A percentile compares a stretch with the other conserved stretches of the same genome.
These are phyloP conservation scores for Coleophoma cylindrospora DNA, from an alignment of 2,329 filamentous ascomycete genomes.

Conservation along the genomic window DNA sequence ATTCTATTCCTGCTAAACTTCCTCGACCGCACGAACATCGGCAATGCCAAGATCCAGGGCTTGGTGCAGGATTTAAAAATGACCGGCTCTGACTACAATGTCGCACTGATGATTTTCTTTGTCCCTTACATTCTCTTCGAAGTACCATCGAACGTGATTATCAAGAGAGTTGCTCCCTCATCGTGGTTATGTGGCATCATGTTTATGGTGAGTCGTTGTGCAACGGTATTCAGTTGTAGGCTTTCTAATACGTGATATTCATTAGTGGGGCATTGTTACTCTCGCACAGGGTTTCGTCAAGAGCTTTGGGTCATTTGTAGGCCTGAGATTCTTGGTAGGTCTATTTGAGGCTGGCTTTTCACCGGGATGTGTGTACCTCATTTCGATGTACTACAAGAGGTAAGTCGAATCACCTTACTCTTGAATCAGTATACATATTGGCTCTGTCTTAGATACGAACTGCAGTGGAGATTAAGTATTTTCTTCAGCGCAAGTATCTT, in stretches of 20 bases:
- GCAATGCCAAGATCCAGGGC: slow-evolving; percentile 34
- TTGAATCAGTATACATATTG: no score
- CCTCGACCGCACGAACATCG: slow-evolving; percentile 46
- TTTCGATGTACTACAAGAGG: no score
- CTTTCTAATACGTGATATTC: no score
- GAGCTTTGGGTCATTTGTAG: slow-evolving; percentile 25
- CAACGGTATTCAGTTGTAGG: no score
- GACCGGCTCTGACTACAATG: slow-evolving; percentile 35
- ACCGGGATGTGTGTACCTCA: no score
- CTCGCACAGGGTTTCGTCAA: slow-evolving; percentile 29
- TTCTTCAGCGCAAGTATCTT: no score
- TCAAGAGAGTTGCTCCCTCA: slow-evolving; percentile 34
- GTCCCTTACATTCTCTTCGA: slow-evolving; percentile 39
- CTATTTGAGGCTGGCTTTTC: slow-evolving; percentile 34
- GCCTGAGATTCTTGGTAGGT: slow-evolving; percentile 29
- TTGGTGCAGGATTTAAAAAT: slow-evolving; percentile 31
- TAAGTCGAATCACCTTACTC: no score
- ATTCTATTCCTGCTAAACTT: slow-evolving; percentile 51
- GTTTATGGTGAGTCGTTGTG: no score
- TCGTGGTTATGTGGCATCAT: slow-evolving; percentile 33
- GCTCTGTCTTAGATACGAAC: no score
- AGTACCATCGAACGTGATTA: slow-evolving; percentile 39
- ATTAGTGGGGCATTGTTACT: slow-evolving; percentile 38
- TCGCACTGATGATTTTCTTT: slow-evolving; percentile 38
- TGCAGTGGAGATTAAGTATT: no score